Conservation (phyloP, 1,284 basidiomycete species). For the Sparassis latifolia region DNA sequence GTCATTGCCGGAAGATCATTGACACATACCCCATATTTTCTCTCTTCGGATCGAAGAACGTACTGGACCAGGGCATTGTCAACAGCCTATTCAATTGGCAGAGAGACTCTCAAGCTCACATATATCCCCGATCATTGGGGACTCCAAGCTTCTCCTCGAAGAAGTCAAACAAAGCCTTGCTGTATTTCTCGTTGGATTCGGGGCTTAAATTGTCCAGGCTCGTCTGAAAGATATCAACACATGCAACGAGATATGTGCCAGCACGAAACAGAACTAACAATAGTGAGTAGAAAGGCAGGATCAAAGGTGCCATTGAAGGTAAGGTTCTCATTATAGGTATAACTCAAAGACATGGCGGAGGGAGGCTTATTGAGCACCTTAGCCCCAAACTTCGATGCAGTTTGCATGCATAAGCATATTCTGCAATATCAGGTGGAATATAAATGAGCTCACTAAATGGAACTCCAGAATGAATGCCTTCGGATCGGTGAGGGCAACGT, state of each 20-base stretch:
- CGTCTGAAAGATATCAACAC: conserved; percentile 27
- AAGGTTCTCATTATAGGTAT: conserved; percentile 50
- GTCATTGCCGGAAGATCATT: not conserved
- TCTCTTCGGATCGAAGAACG: conserved; percentile 55
- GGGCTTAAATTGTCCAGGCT: conserved; percentile 41
- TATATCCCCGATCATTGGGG: conserved; percentile 49
- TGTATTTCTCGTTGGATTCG: conserved; percentile 18
- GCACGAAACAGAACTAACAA: conserved; percentile 33
- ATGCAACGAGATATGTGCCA: not conserved
- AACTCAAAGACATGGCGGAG: conserved; percentile 41
- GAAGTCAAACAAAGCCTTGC: conserved; percentile 46
- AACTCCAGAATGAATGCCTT: conserved; percentile 53
- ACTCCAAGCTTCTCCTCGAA: conserved; percentile 48
- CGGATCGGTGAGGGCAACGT: conserved; percentile 47
- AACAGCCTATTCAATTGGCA: not conserved
- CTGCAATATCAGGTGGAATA: not conserved
- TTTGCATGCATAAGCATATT: not conserved
- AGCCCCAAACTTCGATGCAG: conserved; percentile 31
- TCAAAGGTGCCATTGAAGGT: conserved; percentile 56
- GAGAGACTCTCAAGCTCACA: conserved; percentile 33
- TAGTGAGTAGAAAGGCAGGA: conserved; percentile 49
- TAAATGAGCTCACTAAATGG: conserved; percentile 40
- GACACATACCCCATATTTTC: conserved; percentile 43
- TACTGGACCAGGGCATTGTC: conserved; percentile 23
- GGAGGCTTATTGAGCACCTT: conserved; percentile 49